Percentiles rank a stretch among this genome's conserved stretches.
Evolutionary conservation across 2,329 filamentous ascomycete species (phyloP).

Genomic region (Capronia americana): DNA sequence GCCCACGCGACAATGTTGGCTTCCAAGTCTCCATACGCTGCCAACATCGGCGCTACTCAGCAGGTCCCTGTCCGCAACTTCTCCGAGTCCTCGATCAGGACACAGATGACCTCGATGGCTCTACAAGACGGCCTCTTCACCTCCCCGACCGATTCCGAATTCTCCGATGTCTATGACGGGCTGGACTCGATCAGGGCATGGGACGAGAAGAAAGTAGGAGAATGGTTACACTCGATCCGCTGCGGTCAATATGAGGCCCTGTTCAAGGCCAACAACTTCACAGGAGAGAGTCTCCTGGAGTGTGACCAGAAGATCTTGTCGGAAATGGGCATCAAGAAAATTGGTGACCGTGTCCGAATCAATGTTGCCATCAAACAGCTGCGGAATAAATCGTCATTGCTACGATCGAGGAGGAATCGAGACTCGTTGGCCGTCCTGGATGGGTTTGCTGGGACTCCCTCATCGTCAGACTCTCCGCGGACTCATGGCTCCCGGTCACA

Average conservation of each 20-base stretch:
- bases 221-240: slow-evolving; percentile 89
- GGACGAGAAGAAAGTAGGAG: slow-evolving; percentile 80
- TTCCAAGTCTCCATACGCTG: slow-evolving; percentile 50
- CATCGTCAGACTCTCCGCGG: slow-evolving; percentile 70
- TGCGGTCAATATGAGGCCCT: slow-evolving; percentile 92
- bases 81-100: slow-evolving; percentile 40
- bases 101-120: slow-evolving; percentile 46
- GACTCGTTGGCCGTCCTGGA: slow-evolving; percentile 86
- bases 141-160: slow-evolving; percentile 91
- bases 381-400: slow-evolving; percentile 75
- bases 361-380: slow-evolving; percentile 85
- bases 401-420: slow-evolving; percentile 82
- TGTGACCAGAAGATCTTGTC: slow-evolving; percentile 96
- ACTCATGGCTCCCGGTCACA: slow-evolving; percentile 62
- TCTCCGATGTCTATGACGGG: slow-evolving; percentile 77
- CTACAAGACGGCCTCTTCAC: slow-evolving; percentile 60
- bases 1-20: slow-evolving; percentile 47
- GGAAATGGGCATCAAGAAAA: slow-evolving; percentile 98
- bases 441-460: slow-evolving; percentile 60
- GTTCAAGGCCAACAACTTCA: slow-evolving; percentile 94
- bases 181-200: slow-evolving; percentile 68
- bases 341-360: slow-evolving; percentile 92
- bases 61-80: slow-evolving; percentile 35
- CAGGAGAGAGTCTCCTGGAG: slow-evolving; percentile 93
- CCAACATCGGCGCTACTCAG: slow-evolving; percentile 41